Conservation (phyloP, 495 filamentous ascomycete genomes). For the Chaetomium cochliodes region DNA sequence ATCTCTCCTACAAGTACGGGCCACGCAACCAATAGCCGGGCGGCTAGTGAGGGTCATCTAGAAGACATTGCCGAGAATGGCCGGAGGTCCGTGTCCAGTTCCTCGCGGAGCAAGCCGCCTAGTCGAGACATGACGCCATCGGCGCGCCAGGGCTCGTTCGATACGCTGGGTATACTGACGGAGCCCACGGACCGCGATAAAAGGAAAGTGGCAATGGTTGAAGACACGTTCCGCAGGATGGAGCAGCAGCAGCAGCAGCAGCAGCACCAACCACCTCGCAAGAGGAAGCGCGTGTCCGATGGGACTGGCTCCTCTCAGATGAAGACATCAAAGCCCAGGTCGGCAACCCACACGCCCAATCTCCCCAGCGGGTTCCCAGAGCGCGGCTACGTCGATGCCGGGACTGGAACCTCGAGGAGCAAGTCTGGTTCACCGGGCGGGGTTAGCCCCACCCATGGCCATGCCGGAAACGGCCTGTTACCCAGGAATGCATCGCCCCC, state of each 20-base stretch:
- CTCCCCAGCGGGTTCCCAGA: constrained; percentile 37
- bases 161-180: constrained; percentile 49
- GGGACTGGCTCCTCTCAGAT: constrained; percentile 45
- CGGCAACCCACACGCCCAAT: constrained; percentile 37
- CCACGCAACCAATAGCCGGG: constrained; percentile 72
- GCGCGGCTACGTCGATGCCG: constrained; percentile 50
- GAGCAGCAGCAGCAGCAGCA: constrained; percentile 54
- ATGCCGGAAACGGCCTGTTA: constrained; percentile 25
- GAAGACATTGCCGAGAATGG: constrained; percentile 59
- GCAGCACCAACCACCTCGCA: constrained; percentile 40
- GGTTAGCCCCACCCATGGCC: constrained; percentile 38
- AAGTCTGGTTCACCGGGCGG: constrained; percentile 50
- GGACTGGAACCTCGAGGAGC: constrained; percentile 48
- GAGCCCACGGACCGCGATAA: constrained; percentile 84
- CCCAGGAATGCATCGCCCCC: constrained; percentile 24
- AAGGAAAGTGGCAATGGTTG: constrained; percentile 79
- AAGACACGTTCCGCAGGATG: constrained; percentile 69
- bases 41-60: constrained; percentile 65
- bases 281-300: constrained; percentile 62
- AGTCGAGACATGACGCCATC: constrained; percentile 82
- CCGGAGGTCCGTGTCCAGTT: constrained; percentile 69
- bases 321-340: constrained; percentile 40
- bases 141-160: constrained; percentile 52
- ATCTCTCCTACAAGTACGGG: constrained; percentile 69
- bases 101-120: constrained; percentile 66